A percentile compares a stretch with the other conserved stretches of the same genome.
Conservation (phyloP, 305 asterid species). For the Fraxinus latifolia region DNA sequence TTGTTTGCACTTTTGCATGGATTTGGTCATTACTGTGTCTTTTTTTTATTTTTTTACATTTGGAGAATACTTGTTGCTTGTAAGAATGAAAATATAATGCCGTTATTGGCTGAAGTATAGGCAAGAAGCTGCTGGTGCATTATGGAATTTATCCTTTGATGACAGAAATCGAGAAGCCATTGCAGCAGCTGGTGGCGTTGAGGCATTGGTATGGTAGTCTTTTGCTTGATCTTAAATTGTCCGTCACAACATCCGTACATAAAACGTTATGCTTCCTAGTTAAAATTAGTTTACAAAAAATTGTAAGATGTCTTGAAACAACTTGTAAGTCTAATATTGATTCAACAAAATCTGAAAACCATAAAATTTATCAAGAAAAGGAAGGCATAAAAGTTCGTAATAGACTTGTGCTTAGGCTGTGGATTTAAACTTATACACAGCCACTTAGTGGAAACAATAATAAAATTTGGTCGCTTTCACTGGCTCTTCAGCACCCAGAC, state of each 20-base stretch:
- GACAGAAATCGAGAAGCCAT: constrained; percentile 57
- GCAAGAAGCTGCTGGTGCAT: constrained; percentile 66
- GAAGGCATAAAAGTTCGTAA: not conserved
- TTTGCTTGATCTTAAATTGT: not conserved
- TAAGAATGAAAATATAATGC: not conserved
- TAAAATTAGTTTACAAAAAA: not conserved
- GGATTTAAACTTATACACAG: not conserved
- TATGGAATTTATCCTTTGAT: constrained; percentile 59
- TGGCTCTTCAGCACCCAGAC: not conserved
- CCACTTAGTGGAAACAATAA: not conserved
- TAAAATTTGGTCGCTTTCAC: not conserved
- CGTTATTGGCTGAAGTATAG: constrained; percentile 18
- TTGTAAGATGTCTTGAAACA: not conserved
- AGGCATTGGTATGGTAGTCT: constrained; percentile 41
- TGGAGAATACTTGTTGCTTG: not conserved
- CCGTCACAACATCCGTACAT: not conserved
- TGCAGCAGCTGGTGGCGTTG: constrained; percentile 58
- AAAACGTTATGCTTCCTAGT: not conserved
- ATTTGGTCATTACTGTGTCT: not conserved
- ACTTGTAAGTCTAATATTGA: not conserved
- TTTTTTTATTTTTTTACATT: not conserved
- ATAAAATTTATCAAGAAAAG: not conserved
- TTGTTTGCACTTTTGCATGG: constrained; percentile 1
- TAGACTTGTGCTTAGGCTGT: not conserved
- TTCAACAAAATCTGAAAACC: not conserved